Percentiles rank a stretch among this genome's conserved stretches.
These are phyloP conservation scores for Fusarium pseudocircinatum DNA, from an alignment of 2,329 filamentous ascomycete species.

Conservation along the genomic window DNA sequence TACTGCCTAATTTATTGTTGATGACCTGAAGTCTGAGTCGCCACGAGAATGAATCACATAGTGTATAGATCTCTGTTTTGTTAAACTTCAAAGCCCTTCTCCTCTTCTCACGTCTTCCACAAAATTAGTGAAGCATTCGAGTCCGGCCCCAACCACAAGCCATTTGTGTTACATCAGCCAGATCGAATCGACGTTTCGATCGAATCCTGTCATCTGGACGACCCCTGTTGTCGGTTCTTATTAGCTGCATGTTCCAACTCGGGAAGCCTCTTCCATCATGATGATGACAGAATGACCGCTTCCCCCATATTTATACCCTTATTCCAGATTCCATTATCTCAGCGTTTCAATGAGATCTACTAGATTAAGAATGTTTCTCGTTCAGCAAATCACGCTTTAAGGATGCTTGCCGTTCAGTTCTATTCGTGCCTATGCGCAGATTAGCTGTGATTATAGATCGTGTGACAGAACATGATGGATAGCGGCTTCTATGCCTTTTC, in stretches of 20 bases:
- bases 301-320: background rate
- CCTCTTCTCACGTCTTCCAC: background rate
- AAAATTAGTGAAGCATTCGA: background rate
- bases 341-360: background rate
- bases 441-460: background rate
- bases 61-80: background rate
- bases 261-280: background rate
- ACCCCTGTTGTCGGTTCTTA: background rate
- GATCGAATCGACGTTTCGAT: background rate
- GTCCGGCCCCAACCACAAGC: background rate
- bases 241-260: background rate
- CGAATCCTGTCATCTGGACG: background rate
- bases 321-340: background rate
- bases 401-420: background rate
- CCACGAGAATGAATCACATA: background rate
- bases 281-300: constrained; percentile 3
- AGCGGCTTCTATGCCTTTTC: background rate
- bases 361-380: background rate
- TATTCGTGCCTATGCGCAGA: background rate
- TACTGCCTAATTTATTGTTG: background rate
- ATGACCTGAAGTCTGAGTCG: background rate
- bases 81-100: background rate
- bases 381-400: background rate
- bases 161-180: background rate
- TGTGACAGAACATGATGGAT: background rate